phyloP scores from a whole-genome alignment of 345 rosid genomes.

The Eucalyptus marginata region DNA sequence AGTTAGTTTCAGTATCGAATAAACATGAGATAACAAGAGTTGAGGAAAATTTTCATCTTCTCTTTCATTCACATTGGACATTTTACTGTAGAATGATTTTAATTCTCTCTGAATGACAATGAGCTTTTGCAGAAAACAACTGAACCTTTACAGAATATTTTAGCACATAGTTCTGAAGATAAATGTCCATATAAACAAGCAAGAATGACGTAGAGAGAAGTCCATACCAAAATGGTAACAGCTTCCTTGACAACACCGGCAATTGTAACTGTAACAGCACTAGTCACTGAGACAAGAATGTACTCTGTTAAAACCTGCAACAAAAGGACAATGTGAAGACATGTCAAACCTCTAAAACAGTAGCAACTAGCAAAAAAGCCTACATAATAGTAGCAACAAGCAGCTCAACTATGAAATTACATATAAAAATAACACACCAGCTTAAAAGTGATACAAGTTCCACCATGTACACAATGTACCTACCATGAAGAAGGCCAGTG shows the following conservation, averaged over 20 bases:
- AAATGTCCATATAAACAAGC: background rate
- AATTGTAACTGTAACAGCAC: slow-evolving; percentile 97
- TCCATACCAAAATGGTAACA: slow-evolving; percentile 83
- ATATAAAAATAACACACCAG: background rate
- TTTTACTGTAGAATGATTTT: background rate
- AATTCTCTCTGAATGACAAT: background rate
- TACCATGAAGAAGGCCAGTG: slow-evolving; percentile 94
- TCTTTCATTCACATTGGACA: background rate
- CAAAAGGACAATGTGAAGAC: background rate
- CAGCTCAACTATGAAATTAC: background rate
- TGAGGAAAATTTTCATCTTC: background rate
- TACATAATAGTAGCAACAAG: background rate
- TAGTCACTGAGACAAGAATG: slow-evolving; percentile 90
- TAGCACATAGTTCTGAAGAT: background rate
- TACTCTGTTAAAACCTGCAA: slow-evolving; percentile 91
- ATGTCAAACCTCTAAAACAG: background rate
- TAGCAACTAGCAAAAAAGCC: background rate
- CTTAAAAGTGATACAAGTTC: background rate
- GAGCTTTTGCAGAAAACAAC: background rate
- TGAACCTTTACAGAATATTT: background rate
- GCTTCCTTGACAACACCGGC: slow-evolving; percentile 99
- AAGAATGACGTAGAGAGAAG: background rate
- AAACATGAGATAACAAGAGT: background rate
- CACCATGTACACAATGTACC: background rate
- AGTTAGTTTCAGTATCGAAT: background rate